Evolutionary conservation across 108 stramenopile species (phyloP).

Genomic region (Epithemia pelagica): DNA sequence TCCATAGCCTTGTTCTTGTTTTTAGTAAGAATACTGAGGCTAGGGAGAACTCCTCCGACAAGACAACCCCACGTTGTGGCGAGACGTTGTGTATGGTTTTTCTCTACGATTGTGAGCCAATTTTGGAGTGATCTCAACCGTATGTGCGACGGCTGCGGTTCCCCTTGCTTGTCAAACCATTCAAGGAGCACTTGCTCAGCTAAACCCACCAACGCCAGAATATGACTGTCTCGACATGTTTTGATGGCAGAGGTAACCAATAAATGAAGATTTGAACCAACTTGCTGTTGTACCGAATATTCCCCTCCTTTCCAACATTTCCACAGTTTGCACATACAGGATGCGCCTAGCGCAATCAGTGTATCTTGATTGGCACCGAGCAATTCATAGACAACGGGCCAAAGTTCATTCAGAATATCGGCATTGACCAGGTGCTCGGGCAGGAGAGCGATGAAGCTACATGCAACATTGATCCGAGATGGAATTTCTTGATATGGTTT

Average conservation of each 20-base stretch:
- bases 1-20: conserved; percentile 38
- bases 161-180: background rate
- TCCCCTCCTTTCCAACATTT: no score
- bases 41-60: conserved; percentile 48
- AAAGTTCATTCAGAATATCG: background rate
- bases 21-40: conserved; percentile 34
- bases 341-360: background rate
- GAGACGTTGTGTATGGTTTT: background rate
- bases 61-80: conserved; percentile 20
- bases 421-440: background rate
- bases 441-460: conserved; percentile 5
- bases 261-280: background rate
- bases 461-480: conserved; percentile 1
- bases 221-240: conserved; percentile 2
- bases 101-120: conserved; percentile 5
- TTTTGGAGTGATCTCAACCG: background rate
- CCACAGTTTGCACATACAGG: no score
- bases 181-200: background rate
- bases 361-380: conserved; percentile 2
- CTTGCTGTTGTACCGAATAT: background rate
- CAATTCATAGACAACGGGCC: conserved; percentile 12
- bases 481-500: conserved; percentile 14
- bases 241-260: background rate
- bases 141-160: background rate
- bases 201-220: background rate